Conservation (phyloP, 1,139 yeast genomes). For the Nakaseomyces glabratus region DNA sequence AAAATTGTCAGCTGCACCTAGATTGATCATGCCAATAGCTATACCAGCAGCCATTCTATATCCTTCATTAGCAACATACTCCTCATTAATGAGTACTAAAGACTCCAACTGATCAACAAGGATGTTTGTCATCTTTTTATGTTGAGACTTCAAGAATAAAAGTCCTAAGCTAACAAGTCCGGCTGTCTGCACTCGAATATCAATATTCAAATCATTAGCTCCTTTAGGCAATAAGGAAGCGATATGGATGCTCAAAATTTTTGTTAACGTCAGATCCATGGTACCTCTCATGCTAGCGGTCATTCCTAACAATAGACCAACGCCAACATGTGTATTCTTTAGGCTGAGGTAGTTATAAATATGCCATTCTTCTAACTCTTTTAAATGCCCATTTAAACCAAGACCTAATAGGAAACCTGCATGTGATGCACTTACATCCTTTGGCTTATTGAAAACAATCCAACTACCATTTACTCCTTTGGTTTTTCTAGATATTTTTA, state of each 20-base stretch:
- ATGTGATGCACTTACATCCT: constrained; percentile 61
- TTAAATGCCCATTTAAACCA: constrained; percentile 85
- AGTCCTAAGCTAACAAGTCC: constrained; percentile 88
- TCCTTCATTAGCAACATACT: constrained; percentile 53
- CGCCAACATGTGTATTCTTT: constrained; percentile 75
- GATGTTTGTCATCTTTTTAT: constrained; percentile 80
- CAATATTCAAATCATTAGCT: constrained; percentile 81
- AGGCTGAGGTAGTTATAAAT: constrained; percentile 90
- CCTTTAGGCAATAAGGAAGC: constrained; percentile 87
- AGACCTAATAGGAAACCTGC: constrained; percentile 92
- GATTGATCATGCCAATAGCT: constrained; percentile 76
- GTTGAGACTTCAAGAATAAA: constrained; percentile 67
- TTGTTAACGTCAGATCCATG: constrained; percentile 80
- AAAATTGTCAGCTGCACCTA: constrained; percentile 51
- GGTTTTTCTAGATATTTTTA: constrained; percentile 62
- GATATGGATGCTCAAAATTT: constrained; percentile 87
- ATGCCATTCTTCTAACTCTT: constrained; percentile 88
- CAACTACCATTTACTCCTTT: constrained; percentile 80
- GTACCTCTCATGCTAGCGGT: constrained; percentile 80
- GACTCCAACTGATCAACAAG: constrained; percentile 59
- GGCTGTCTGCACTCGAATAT: constrained; percentile 78
- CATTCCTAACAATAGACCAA: constrained; percentile 84
- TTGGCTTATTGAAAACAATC: constrained; percentile 82
- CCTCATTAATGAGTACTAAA: constrained; percentile 48
- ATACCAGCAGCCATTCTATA: constrained; percentile 85